Conservation (phyloP, 2,329 filamentous ascomycete genomes). For the Pseudogymnoascus sp. region DNA sequence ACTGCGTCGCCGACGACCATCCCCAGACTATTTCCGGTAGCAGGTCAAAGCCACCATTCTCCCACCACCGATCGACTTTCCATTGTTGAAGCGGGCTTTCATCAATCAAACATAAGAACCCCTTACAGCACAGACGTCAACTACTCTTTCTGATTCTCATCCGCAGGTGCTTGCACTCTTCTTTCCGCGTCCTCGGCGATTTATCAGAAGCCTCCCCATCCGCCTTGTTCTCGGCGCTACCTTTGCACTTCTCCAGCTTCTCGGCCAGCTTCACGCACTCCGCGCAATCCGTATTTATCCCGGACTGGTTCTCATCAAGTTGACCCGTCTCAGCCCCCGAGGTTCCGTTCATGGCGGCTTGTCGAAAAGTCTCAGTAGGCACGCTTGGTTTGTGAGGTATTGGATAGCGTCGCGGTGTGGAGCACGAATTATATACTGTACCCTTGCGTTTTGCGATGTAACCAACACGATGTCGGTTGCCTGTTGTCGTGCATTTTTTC, state of each 20-base stretch:
- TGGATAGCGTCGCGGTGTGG: background rate
- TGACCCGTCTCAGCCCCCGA: background rate
- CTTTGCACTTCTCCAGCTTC: slow-evolving; percentile 10
- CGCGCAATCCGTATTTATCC: slow-evolving; percentile 14
- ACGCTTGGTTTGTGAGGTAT: background rate
- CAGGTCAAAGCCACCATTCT: background rate
- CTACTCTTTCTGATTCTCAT: background rate
- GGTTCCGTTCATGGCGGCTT: background rate
- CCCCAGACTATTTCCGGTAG: background rate
- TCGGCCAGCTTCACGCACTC: slow-evolving; percentile 26
- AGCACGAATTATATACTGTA: background rate
- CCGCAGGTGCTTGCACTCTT: background rate
- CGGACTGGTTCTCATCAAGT: background rate
- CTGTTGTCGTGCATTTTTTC: background rate
- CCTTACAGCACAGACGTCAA: background rate
- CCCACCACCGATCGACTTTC: background rate
- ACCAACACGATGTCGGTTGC: background rate
- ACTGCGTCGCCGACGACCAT: background rate
- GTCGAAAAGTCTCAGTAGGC: background rate
- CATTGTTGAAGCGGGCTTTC: background rate
- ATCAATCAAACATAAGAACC: background rate
- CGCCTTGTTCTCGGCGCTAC: background rate
- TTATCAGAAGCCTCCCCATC: background rate
- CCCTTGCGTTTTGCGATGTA: background rate
- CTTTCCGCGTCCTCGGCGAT: background rate